These are phyloP conservation scores for Isoetes taiwanensis DNA, from an alignment of 75 land plant species.

Conservation along the genomic window DNA sequence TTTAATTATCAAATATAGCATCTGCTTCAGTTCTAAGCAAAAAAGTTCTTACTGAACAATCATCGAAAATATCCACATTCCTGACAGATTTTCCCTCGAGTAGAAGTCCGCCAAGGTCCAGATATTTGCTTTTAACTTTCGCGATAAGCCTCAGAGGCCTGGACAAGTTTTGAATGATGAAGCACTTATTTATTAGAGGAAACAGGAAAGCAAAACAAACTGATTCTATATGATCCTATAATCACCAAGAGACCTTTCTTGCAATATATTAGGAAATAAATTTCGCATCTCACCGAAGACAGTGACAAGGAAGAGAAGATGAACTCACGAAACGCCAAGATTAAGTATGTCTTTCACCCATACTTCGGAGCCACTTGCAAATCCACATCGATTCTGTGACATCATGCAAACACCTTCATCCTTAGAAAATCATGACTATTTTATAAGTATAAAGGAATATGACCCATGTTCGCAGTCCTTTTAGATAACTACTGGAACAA, in stretches of 20 bases:
- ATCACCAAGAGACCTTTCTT: background rate
- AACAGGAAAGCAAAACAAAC: no score
- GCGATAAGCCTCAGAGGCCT: constrained; percentile 72
- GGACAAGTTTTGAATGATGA: background rate
- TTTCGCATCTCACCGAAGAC: no score
- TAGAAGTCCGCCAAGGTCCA: constrained; percentile 54
- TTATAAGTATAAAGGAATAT: no score
- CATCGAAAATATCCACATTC: constrained; percentile 45
- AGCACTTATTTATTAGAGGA: no score
- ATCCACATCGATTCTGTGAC: constrained; percentile 94
- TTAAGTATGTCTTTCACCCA: constrained; percentile 93
- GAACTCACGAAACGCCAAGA: constrained; percentile 87
- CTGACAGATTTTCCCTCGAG: constrained; percentile 47
- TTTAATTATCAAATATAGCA: background rate
- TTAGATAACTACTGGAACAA: no score
- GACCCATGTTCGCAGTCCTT: no score
- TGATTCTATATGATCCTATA: constrained; percentile 7
- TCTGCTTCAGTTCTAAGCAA: background rate
- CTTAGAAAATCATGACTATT: no score
- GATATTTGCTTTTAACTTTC: constrained; percentile 45
- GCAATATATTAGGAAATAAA: background rate
- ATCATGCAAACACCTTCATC: no score
- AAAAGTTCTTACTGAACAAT: constrained; percentile 45
- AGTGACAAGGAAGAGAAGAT: background rate
- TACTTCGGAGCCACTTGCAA: constrained; percentile 62